Evolutionary conservation across 139 green algal species (phyloP), one percentile per base, ranked within the genome.

Genomic region (Micromonas commoda): DNA sequence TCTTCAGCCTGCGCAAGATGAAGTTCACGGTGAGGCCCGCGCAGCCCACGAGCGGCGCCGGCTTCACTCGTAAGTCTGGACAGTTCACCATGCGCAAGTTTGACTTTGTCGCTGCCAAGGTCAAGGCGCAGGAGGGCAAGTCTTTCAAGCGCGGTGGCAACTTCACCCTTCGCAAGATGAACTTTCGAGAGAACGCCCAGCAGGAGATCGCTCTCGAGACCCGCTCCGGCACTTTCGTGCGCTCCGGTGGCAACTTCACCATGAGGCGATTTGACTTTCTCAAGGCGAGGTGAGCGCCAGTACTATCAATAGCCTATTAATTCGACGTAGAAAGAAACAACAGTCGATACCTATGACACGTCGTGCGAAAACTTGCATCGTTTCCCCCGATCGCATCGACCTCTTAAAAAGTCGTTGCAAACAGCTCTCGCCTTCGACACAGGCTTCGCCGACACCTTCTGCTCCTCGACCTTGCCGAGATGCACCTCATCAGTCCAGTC

Each of bases 71-170:
- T n/a, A n/a, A n/a, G n/a, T n/a, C n/a, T n/a, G n/a, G n/a, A n/a
- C n/a, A n/a, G 24, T 75, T 75, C 38, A 75, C 31, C 1, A 2
- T 75, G 37, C 68, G 68, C 38, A 75, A 75, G 29, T 53, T 75
- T 1, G 23, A 38, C 19, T 75, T 75, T n/a, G n/a, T n/a, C n/a
- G n/a, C n/a, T n/a, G n/a, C n/a, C 68, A n/a, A 75, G 21, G 34
- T 61, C 38, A 39, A 60, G 24, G 37, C 38, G 19, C 34, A 16
- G 26, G 68, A 28, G 20, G 29, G 37, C 20, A 37, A 19, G 23
- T 23, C 68, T 21, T 39, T 75, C 37, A 9, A 71, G 64, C 64
- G 64, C 21, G 45, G 19, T 1, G 68, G 35, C 29, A 39, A 61
- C 34, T 75, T 75, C 33, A 71, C 64, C 4, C 64, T 71, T 3